Evolutionary conservation across 108 stramenopile species (phyloP).

Genomic region (Skeletonema marinoi): DNA sequence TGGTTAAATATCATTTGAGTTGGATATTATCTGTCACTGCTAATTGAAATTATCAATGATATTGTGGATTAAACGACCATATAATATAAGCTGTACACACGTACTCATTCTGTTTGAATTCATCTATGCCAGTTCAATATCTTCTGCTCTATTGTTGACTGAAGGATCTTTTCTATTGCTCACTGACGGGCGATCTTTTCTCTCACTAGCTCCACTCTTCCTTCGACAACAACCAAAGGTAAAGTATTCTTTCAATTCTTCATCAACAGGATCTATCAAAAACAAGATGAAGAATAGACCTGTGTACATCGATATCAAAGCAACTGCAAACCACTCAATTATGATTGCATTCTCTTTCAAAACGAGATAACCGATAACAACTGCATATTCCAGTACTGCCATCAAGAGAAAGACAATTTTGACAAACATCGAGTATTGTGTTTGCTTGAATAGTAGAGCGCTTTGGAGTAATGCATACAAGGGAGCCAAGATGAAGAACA

Average conservation of each 20-base stretch:
- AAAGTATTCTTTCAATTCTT: background rate
- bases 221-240: background rate
- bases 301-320: background rate
- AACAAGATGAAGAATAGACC: background rate
- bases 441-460: conserved; percentile 5
- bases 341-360: background rate
- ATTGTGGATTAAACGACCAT: background rate
- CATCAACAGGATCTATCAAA: background rate
- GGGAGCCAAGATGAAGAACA: conserved; percentile 1
- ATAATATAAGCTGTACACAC: background rate
- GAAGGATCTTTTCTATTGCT: background rate
- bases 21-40: background rate
- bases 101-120: background rate
- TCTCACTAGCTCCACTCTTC: background rate
- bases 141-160: background rate
- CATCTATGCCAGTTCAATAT: background rate
- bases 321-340: background rate
- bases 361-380: background rate
- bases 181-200: background rate
- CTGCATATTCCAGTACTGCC: background rate
- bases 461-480: conserved; percentile 5
- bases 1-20: background rate
- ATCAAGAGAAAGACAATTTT: background rate
- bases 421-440: background rate
- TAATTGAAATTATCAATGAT: background rate